Evolutionary conservation across 2,329 filamentous ascomycete species (phyloP), one percentile per base, ranked within the genome.

Genomic region (Dendrostoma leiphaemia): DNA sequence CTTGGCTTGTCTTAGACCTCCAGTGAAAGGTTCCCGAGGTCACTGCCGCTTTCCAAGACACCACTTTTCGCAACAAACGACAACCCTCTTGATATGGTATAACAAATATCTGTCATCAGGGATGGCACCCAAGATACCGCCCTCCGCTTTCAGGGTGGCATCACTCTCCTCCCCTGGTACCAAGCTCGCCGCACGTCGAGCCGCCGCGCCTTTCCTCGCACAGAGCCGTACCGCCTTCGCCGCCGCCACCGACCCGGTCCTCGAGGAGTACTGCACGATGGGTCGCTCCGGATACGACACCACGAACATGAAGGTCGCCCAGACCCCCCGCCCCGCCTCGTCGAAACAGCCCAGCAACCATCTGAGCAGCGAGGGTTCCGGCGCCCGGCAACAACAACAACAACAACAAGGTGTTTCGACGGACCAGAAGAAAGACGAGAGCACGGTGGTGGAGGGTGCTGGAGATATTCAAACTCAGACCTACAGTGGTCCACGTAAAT

Each of bases 271-370:
- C n/a, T 15, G 3, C 34, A 17, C 6, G 10, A 57, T 57, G 54
- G 40, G 46, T 17, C 54, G 54, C 3, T 50, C 44, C 6, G 54
- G 54, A 5, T 57, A 57, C 15, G 54, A 57, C 41, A 54, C 41
- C 15, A 54, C 54, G 19, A 47, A 51, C 12, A 57, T 57, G 50
- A 37, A 17, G 24, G 23, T 41, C 23, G 46, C 54, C 1, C 23
- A 24, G 12, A 44, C 47, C 17, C 41, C 41, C 6, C 46, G 54
- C 15, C 31, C 41, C 6, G 51, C 51, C 26, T 40, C 12, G 15
- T n/a, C 32, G 9, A 31, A 40, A 13, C n/a, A 4, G n/a, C 21
- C n/a, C 6, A 28, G 10, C n/a, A 26, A 15, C 9, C 5, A 26
- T 3, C n/a, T 23, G 19, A 29, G 8, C 19, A 26, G 24, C 4